Percentiles rank a stretch among this genome's conserved stretches.
Conservation (phyloP, 768 basidiomycete genomes). For the Phlebiopsis gigantea region DNA sequence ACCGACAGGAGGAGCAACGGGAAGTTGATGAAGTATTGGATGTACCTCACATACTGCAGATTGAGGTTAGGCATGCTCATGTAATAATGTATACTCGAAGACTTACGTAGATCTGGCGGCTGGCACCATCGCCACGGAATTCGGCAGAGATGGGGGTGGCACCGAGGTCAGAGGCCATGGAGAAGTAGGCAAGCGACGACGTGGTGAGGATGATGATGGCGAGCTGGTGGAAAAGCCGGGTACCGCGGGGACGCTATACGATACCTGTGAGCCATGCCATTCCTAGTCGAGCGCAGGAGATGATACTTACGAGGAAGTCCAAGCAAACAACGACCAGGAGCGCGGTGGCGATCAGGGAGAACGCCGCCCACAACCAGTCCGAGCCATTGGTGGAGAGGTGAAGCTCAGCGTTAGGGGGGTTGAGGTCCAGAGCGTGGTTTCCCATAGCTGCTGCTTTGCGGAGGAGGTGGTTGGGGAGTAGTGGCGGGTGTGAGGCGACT, state of each 20-base stretch:
- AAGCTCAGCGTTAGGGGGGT: slow-evolving; percentile 30
- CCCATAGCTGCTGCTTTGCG: slow-evolving; percentile 12
- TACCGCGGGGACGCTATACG: slow-evolving; percentile 32
- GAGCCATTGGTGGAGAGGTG: slow-evolving; percentile 42
- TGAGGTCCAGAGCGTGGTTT: slow-evolving; percentile 28
- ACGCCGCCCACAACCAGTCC: slow-evolving; percentile 51
- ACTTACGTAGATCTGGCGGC: slow-evolving; percentile 40
- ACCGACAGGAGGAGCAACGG: slow-evolving; percentile 42
- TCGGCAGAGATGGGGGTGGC: slow-evolving; percentile 39
- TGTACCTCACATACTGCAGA: slow-evolving; percentile 39
- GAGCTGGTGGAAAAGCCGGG: slow-evolving; percentile 45
- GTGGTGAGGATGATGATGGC: slow-evolving; percentile 42
- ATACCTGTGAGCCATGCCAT: background rate
- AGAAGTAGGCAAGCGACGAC: slow-evolving; percentile 40
- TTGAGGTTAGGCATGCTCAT: background rate
- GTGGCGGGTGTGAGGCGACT: background rate
- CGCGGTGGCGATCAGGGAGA: slow-evolving; percentile 42
- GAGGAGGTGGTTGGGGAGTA: background rate
- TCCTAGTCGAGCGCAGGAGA: background rate
- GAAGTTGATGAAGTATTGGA: slow-evolving; percentile 48
- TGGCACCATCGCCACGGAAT: slow-evolving; percentile 30
- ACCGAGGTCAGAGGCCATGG: slow-evolving; percentile 53
- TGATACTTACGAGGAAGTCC: slow-evolving; percentile 27
- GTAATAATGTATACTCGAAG: background rate
- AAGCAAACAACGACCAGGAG: slow-evolving; percentile 34